Percentiles rank a stretch among this genome's conserved stretches.
These are phyloP conservation scores for Colletotrichum trifolii DNA, from an alignment of 2,329 filamentous ascomycete species.

Conservation along the genomic window DNA sequence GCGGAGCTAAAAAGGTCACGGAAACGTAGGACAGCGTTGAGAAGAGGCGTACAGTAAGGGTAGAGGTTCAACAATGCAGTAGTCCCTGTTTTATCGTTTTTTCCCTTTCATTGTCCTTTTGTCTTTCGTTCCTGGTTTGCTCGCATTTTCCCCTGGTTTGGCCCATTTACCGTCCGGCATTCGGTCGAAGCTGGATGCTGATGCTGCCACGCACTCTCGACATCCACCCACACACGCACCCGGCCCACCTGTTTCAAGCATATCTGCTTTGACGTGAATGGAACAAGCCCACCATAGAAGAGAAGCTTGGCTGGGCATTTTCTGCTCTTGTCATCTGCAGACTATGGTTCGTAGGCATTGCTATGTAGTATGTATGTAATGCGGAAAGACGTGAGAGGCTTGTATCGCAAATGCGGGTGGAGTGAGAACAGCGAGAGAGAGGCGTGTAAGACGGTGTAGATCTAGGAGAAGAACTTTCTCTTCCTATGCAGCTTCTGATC, in stretches of 20 bases:
- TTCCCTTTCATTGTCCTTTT: too few relatives aligned
- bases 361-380: conserved; percentile 7
- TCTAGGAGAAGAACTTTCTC: not conserved
- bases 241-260: conserved; percentile 35
- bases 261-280: conserved; percentile 36
- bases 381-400: not conserved
- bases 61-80: not conserved
- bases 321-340: not conserved
- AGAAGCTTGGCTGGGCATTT: too few relatives aligned
- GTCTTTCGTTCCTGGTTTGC: too few relatives aligned
- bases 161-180: conserved; percentile 17
- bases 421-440: not conserved
- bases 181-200: conserved; percentile 24
- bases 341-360: conserved; percentile 4
- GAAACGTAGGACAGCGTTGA: not conserved
- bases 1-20: not conserved
- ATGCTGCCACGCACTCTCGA: conserved; percentile 31
- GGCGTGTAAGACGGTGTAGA: conserved; percentile 1
- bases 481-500: too few relatives aligned
- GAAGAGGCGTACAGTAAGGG: not conserved
- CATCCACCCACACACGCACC: conserved; percentile 5
- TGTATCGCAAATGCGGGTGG: conserved; percentile 23
- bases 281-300: conserved; percentile 12
- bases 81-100: too few relatives aligned
- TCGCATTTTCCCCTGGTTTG: too few relatives aligned